Percentiles rank a stretch among this genome's conserved stretches.
phyloP scores from a whole-genome alignment of 2,329 filamentous ascomycete genomes.

The Fusarium udum region DNA sequence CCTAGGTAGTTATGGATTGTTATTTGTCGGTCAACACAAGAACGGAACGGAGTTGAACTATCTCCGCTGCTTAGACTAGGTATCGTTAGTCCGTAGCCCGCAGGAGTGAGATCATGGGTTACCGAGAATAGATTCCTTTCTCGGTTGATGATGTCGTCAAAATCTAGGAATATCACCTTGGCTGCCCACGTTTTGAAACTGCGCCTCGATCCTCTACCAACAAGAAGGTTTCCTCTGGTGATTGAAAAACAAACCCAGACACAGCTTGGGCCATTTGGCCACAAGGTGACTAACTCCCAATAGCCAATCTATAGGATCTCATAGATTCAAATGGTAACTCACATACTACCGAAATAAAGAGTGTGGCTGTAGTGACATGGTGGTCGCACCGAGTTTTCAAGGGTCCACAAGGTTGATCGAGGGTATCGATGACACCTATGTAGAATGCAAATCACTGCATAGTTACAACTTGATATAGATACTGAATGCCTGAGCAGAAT shows the following conservation, averaged over 20 bases:
- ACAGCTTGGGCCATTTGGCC: background rate
- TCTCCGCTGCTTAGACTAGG: background rate
- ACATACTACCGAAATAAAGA: background rate
- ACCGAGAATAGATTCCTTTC: slow-evolving; percentile 34
- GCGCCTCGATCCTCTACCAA: slow-evolving; percentile 22
- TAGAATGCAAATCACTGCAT: slow-evolving; percentile 11
- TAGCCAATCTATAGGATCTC: slow-evolving; percentile 6
- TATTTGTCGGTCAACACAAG: slow-evolving; percentile 12
- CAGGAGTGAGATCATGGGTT: slow-evolving; percentile 25
- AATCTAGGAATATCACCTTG: slow-evolving; percentile 15
- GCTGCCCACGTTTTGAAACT: background rate
- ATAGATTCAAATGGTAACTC: background rate
- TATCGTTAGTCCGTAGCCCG: background rate
- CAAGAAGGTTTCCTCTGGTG: background rate
- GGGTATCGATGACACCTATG: background rate
- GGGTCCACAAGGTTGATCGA: slow-evolving; percentile 17
- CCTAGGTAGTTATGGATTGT: background rate
- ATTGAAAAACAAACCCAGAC: background rate
- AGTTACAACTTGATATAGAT: slow-evolving; percentile 7
- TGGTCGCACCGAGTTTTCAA: background rate
- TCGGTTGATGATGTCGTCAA: background rate
- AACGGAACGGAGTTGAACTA: background rate
- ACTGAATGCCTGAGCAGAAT: background rate
- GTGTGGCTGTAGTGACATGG: background rate
- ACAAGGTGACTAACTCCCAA: background rate